phyloP scores from a whole-genome alignment of 2,329 filamentous ascomycete genomes.

The Apiospora hydei region DNA sequence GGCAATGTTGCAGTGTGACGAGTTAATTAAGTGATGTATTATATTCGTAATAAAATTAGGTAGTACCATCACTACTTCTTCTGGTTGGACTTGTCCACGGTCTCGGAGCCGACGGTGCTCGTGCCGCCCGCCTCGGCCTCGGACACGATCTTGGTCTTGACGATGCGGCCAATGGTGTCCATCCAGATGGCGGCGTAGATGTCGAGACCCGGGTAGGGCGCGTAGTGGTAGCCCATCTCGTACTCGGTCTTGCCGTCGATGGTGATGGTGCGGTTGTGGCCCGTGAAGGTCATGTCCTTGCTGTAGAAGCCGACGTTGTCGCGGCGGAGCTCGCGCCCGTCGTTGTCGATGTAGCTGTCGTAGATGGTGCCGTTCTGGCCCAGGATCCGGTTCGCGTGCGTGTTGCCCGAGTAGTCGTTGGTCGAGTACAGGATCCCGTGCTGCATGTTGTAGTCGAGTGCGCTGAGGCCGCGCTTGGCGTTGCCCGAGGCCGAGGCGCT shows the following conservation, averaged over 20 bases:
- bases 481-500: conserved; percentile 32
- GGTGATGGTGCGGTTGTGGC: conserved; percentile 55
- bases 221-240: conserved; percentile 61
- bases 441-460: conserved; percentile 53
- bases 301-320: conserved; percentile 57
- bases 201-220: conserved; percentile 56
- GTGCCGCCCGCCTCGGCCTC: conserved; percentile 60
- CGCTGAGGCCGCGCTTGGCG: conserved; percentile 29
- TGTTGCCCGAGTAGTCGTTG: conserved; percentile 65
- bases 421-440: conserved; percentile 67
- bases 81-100: neutral
- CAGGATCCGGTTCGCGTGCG: conserved; percentile 63
- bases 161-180: conserved; percentile 54
- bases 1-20: neutral
- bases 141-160: conserved; percentile 58
- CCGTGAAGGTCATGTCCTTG: conserved; percentile 61
- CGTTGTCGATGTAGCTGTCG: conserved; percentile 59
- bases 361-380: conserved; percentile 62
- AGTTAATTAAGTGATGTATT: conserved; percentile 13
- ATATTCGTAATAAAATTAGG: neutral
- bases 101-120: conserved; percentile 56
- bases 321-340: conserved; percentile 53
- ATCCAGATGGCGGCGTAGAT: conserved; percentile 56
- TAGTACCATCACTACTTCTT: neutral
- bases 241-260: conserved; percentile 53